Base-by-base conservation (phyloP, 805 yeast genomes). In the Candida hispaniensis region DNA sequence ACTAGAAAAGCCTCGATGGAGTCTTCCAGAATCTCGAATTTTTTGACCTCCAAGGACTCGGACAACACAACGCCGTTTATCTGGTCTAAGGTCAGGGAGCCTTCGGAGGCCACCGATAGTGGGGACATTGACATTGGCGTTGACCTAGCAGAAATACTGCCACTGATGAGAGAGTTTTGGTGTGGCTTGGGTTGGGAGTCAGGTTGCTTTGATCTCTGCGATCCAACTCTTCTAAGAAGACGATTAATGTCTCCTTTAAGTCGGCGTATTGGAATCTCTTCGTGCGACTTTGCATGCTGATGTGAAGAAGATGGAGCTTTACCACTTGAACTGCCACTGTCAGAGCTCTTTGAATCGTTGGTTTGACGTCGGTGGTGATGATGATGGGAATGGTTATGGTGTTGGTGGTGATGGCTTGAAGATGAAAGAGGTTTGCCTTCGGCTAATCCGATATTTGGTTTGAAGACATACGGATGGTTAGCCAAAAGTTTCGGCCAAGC, bases 401-500 rank as follows among this genome's bases (percentile, higher is more conserved):
- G n/a, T n/a, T n/a, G n/a, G n/a, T n/a, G n/a, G n/a, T n/a, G n/a
- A n/a, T n/a, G n/a, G n/a, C n/a, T n/a, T n/a, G n/a, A n/a, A n/a
- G n/a, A n/a, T n/a, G n/a, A n/a, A n/a, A n/a, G n/a, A n/a, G n/a
- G n/a, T n/a, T n/a, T n/a, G n/a, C n/a, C n/a, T 43, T 66, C 88
- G 6, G 36, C 28, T 2, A 82, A 75, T 42, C 70, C 68, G 21
- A 82, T 65, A 46, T 71, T 78, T 0, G 95, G 94, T 32, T 73
- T 64, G 18, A 71, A 56, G 9, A 82, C 94, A 60, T 75, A 80
- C 1, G 96, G 95, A 54, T 86, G 96, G 47, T 73, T 73, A 45
- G 75, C 75, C 39, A 86, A 56, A 33, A 86, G 55, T 4, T 81
- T 58, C 1, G 95, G 94, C 96, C 96, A 86, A 6, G 81, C 79